phyloP scores from a whole-genome alignment of 331 rosid genomes.

The Phaseolus coccineus region DNA sequence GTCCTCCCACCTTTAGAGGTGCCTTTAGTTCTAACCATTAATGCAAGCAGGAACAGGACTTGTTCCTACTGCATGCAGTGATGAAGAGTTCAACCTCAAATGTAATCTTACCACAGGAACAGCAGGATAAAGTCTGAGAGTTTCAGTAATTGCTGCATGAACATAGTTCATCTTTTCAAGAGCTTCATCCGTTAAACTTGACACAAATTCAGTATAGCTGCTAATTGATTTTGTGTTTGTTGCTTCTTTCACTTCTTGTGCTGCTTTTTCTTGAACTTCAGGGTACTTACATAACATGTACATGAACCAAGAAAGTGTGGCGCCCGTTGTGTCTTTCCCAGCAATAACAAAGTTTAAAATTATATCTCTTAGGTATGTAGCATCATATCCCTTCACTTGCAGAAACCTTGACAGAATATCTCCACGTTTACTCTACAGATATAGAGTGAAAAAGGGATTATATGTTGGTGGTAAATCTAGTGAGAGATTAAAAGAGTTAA shows the following conservation, averaged over 20 bases:
- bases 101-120: conserved; percentile 78
- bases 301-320: conserved; percentile 81
- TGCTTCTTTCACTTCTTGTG: conserved; percentile 70
- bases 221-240: conserved; percentile 45
- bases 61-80: not conserved
- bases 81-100: not conserved
- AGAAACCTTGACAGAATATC: conserved; percentile 87
- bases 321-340: conserved; percentile 87
- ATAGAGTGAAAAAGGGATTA: conserved; percentile 17
- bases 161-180: conserved; percentile 84
- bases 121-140: conserved; percentile 92
- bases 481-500: not conserved
- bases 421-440: conserved; percentile 56
- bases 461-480: not conserved
- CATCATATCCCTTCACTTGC: conserved; percentile 50
- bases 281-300: conserved; percentile 86
- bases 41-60: not conserved
- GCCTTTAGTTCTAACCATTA: not conserved
- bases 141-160: conserved; percentile 83
- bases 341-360: conserved; percentile 79
- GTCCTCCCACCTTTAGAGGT: not conserved
- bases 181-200: conserved; percentile 61
- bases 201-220: conserved; percentile 57
- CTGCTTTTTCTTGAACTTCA: conserved; percentile 69
- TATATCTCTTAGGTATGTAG: conserved; percentile 70